These are phyloP conservation scores for Bisporella sp. DNA, from an alignment of 2,329 filamentous ascomycete genomes.

Conservation along the genomic window DNA sequence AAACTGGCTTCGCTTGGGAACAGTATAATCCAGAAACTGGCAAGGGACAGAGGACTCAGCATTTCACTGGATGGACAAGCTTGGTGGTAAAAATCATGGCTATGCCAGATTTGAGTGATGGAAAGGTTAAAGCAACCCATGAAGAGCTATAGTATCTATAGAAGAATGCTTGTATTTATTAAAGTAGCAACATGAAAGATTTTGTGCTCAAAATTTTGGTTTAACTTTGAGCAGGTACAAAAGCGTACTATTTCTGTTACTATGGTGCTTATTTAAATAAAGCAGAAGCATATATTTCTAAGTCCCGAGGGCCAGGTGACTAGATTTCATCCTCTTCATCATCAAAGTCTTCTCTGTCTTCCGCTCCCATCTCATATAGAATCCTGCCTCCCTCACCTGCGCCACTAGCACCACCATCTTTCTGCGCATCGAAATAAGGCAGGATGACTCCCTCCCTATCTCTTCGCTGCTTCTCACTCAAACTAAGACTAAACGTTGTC, in stretches of 20 bases:
- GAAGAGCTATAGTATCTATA: slow-evolving; percentile 16
- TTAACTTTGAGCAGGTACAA: neutral
- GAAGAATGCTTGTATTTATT: slow-evolving; percentile 1
- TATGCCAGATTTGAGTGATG: slow-evolving; percentile 60
- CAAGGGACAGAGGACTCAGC: slow-evolving; percentile 88
- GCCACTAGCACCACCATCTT: slow-evolving; percentile 56
- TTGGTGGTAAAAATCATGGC: slow-evolving; percentile 95
- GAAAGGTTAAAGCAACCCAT: slow-evolving; percentile 12
- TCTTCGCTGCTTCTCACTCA: slow-evolving; percentile 84
- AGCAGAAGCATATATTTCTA: no score
- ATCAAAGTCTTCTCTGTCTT: slow-evolving; percentile 96
- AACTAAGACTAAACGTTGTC: slow-evolving; percentile 76
- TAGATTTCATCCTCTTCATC: slow-evolving; percentile 63
- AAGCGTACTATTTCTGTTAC: no score
- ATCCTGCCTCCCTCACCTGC: slow-evolving; percentile 86
- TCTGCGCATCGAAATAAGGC: slow-evolving; percentile 96
- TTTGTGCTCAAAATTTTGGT: neutral
- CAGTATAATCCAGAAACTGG: slow-evolving; percentile 95
- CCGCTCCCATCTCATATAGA: slow-evolving; percentile 90
- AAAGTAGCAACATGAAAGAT: neutral
- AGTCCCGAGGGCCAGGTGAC: neutral
- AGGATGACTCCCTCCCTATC: slow-evolving; percentile 86
- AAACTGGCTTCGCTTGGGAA: slow-evolving; percentile 96
- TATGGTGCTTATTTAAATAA: no score
- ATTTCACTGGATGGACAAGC: slow-evolving; percentile 99